phyloP scores from a whole-genome alignment of 2,329 filamentous ascomycete species.

The Cytospora schulzeri region DNA sequence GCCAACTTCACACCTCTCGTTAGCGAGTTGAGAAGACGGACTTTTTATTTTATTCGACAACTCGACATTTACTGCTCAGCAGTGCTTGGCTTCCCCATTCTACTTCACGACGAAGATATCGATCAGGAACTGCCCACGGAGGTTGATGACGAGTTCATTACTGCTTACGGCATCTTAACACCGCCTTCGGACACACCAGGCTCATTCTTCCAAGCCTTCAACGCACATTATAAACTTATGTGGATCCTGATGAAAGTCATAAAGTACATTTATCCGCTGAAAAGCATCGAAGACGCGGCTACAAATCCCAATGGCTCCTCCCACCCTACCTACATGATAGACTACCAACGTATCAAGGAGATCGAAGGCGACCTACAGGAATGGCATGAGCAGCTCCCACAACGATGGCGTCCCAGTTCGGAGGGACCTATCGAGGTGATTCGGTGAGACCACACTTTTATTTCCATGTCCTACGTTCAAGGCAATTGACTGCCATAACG shows the following conservation, averaged over 20 bases:
- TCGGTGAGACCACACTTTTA: slow-evolving; percentile 58
- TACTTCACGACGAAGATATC: slow-evolving; percentile 65
- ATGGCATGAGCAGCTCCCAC: slow-evolving; percentile 70
- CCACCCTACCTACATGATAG: slow-evolving; percentile 62
- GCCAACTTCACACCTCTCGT: slow-evolving; percentile 65
- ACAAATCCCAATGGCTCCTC: slow-evolving; percentile 40
- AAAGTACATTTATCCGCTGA: slow-evolving; percentile 67
- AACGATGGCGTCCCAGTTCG: slow-evolving; percentile 75
- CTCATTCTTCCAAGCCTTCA: slow-evolving; percentile 66
- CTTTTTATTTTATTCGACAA: slow-evolving; percentile 70
- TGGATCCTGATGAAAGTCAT: slow-evolving; percentile 65
- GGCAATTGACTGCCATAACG: not conserved
- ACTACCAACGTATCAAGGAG: slow-evolving; percentile 63
- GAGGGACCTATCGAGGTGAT: slow-evolving; percentile 75
- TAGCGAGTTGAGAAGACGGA: slow-evolving; percentile 62
- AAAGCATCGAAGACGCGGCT: slow-evolving; percentile 53
- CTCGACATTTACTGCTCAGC: slow-evolving; percentile 73
- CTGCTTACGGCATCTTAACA: slow-evolving; percentile 55
- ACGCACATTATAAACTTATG: slow-evolving; percentile 66
- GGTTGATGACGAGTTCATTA: slow-evolving; percentile 69
- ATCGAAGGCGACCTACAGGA: slow-evolving; percentile 64
- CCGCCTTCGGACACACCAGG: slow-evolving; percentile 55
- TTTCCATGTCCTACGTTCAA: not conserved
- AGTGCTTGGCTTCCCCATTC: slow-evolving; percentile 65
- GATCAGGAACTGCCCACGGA: slow-evolving; percentile 67